Evolutionary conservation across 2,329 filamentous ascomycete genomes (phyloP).

Genomic region (Colletotrichum neosansevieriae): DNA sequence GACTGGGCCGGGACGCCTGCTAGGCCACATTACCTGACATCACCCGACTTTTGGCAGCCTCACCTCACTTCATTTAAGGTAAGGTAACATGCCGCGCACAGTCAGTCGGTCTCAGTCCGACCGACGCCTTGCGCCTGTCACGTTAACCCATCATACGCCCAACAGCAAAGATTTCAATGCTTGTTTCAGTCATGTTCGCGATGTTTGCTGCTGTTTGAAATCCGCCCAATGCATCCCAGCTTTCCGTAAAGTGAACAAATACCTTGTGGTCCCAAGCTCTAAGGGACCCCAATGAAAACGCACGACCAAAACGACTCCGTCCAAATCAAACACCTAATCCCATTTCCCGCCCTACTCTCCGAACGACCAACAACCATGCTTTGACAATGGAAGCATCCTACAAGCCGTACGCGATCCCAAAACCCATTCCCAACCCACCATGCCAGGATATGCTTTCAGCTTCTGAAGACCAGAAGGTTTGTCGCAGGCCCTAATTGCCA

Average conservation of each 20-base stretch:
- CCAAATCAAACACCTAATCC: slow-evolving; percentile 33
- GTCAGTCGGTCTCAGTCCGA: background rate
- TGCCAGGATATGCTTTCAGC: slow-evolving; percentile 32
- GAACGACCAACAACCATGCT: slow-evolving; percentile 34
- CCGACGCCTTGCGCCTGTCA: background rate
- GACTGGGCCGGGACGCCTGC: background rate
- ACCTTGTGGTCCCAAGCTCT: slow-evolving; percentile 28
- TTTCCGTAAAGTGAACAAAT: slow-evolving; percentile 8
- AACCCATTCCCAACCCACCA: slow-evolving; percentile 38
- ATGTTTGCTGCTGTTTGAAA: slow-evolving; percentile 36
- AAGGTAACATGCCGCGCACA: too few species aligned
- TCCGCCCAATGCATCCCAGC: slow-evolving; percentile 38
- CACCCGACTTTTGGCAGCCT: slow-evolving; percentile 16
- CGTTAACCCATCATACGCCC: background rate
- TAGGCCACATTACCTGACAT: slow-evolving; percentile 1
- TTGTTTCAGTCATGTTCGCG: slow-evolving; percentile 37
- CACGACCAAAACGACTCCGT: slow-evolving; percentile 33
- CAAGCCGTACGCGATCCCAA: slow-evolving; percentile 29
- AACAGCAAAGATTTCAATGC: slow-evolving; percentile 4
- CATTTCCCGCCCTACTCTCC: slow-evolving; percentile 21
- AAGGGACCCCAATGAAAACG: slow-evolving; percentile 25
- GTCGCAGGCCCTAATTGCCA: slow-evolving; percentile 1
- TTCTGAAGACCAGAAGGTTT: background rate
- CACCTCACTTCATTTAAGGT: too few species aligned
- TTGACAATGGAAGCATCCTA: slow-evolving; percentile 38